Evolutionary conservation across 2,329 filamentous ascomycete genomes (phyloP).

Genomic region (Lasiodiplodia sp.): DNA sequence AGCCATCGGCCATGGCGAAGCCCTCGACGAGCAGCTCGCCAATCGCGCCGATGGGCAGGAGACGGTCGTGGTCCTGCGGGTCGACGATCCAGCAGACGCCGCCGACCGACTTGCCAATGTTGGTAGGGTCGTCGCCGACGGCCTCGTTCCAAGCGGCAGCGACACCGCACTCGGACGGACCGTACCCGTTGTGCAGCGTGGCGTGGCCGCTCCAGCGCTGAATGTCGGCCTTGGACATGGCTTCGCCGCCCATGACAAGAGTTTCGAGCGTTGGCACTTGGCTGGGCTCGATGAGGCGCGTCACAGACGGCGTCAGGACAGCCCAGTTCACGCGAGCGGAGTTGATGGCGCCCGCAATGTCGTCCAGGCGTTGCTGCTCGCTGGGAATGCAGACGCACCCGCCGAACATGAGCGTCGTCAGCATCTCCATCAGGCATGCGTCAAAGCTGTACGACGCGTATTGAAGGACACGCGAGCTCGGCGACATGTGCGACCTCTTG

Average conservation of each 20-base stretch:
- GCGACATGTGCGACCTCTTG: conserved; percentile 34
- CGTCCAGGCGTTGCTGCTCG: conserved; percentile 49
- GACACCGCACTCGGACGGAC: conserved; percentile 42
- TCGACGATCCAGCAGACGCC: conserved; percentile 39
- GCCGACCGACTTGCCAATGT: not conserved
- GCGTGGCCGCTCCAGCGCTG: conserved; percentile 38
- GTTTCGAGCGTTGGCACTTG: conserved; percentile 54
- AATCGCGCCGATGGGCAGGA: conserved; percentile 45
- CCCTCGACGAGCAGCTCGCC: conserved; percentile 47
- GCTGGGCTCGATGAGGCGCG: conserved; percentile 47
- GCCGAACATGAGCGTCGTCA: conserved; percentile 42
- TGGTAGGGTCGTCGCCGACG: conserved; percentile 28
- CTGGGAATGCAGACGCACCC: conserved; percentile 51
- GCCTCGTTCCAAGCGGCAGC: conserved; percentile 37
- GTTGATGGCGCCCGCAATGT: conserved; percentile 55
- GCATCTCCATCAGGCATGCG: conserved; percentile 45
- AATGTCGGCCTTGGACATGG: conserved; percentile 23
- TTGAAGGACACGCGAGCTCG: conserved; percentile 41
- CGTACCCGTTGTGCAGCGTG: conserved; percentile 35
- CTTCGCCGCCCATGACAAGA: conserved; percentile 43
- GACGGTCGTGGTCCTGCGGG: conserved; percentile 36
- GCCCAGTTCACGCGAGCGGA: conserved; percentile 36
- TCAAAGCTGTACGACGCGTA: conserved; percentile 37
- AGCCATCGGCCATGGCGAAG: conserved; percentile 43
- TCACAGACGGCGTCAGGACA: conserved; percentile 48